These are phyloP conservation scores for Penicillium odoratum DNA, from an alignment of 495 filamentous ascomycete species.

Conservation along the genomic window DNA sequence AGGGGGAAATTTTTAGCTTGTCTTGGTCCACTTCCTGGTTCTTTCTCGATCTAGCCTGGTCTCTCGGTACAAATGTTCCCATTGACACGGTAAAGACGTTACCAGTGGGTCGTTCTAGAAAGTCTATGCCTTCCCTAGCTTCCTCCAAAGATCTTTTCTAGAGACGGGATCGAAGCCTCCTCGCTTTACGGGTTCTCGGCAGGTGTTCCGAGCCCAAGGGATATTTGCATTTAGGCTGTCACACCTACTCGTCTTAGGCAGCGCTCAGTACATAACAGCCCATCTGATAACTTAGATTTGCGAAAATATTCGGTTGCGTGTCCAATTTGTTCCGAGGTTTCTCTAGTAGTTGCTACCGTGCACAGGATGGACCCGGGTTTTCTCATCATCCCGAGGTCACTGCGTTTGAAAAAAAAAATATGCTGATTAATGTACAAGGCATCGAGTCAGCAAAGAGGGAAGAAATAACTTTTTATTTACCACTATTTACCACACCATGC, in stretches of 20 bases:
- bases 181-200: not conserved
- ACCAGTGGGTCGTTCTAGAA: constrained; percentile 9
- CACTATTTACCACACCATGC: not conserved
- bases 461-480: not conserved
- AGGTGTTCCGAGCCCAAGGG: not conserved
- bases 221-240: not conserved
- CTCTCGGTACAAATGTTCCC: constrained; percentile 10
- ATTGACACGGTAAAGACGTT: not conserved
- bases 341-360: not conserved
- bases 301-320: not conserved
- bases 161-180: not conserved
- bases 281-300: constrained; percentile 24
- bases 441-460: not conserved
- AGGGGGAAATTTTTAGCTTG: too few relatives aligned
- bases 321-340: not conserved
- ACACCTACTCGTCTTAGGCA: constrained; percentile 8
- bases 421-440: not conserved
- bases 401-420: too few relatives aligned
- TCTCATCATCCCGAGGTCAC: not conserved
- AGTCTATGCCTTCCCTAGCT: not conserved
- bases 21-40: constrained; percentile 16
- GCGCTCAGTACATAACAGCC: constrained; percentile 1
- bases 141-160: not conserved
- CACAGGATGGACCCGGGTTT: not conserved
- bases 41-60: constrained; percentile 4